Evolutionary conservation across 2,329 filamentous ascomycete species (phyloP).

Genomic region (Stagonosporopsis cucurbitacearum): DNA sequence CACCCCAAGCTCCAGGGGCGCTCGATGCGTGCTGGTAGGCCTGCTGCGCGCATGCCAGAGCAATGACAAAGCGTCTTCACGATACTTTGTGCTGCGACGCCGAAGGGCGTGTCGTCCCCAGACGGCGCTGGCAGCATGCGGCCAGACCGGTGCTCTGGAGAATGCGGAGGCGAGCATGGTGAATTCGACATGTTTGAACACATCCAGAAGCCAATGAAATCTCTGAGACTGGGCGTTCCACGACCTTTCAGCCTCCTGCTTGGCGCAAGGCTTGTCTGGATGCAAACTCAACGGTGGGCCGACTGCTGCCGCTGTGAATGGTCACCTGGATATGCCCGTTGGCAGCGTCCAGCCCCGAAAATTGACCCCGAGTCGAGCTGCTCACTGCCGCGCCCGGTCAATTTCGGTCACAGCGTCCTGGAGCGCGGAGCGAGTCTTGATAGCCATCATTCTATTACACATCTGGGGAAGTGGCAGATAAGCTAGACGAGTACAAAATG

Average conservation of each 20-base stretch:
- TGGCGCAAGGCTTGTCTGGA: conserved; percentile 13
- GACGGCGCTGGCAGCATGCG: conserved; percentile 8
- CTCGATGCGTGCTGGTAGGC: conserved; percentile 4
- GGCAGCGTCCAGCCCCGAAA: conserved; percentile 9
- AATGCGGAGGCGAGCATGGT: conserved; percentile 6
- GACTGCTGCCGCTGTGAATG: conserved; percentile 10
- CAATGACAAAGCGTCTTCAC: conserved; percentile 12
- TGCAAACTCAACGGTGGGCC: conserved; percentile 12
- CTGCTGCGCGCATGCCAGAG: conserved; percentile 13
- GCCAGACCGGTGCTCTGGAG: conserved; percentile 11
- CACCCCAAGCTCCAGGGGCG: conserved; percentile 11
- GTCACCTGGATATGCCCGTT: conserved; percentile 14
- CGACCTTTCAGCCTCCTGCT: conserved; percentile 13
- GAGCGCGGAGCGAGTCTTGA: conserved; percentile 13
- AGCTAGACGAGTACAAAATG: conserved; percentile 15
- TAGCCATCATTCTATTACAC: conserved; percentile 25
- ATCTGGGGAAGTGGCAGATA: conserved; percentile 21
- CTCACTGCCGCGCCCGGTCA: conserved; percentile 17
- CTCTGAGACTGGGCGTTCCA: conserved; percentile 2
- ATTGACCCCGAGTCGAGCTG: conserved; percentile 12
- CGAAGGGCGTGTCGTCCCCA: conserved; percentile 12
- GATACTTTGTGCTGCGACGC: conserved; percentile 12
- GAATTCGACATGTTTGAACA: not conserved
- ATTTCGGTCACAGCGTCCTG: conserved; percentile 17
- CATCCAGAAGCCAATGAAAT: not conserved